These are phyloP conservation scores for Selaginella moellendorffii DNA, from an alignment of 75 land plant species.

Conservation along the genomic window DNA sequence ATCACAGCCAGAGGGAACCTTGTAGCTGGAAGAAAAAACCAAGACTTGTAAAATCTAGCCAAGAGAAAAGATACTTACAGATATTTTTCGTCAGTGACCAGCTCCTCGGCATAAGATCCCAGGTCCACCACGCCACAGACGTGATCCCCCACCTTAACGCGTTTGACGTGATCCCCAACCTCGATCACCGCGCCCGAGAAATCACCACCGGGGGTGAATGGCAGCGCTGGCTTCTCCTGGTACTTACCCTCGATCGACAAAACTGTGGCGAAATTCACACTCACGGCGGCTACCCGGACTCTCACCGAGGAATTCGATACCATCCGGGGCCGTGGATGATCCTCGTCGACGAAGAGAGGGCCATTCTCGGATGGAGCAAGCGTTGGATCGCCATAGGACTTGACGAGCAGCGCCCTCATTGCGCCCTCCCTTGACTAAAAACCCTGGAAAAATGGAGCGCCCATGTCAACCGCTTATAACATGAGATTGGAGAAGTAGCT, in stretches of 20 bases:
- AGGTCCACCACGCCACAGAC: constrained; percentile 57
- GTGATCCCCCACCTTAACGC: constrained; percentile 49
- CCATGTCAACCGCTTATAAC: too few relatives aligned
- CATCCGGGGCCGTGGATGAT: constrained; percentile 43
- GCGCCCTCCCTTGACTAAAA: too few relatives aligned
- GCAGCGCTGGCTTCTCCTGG: constrained; percentile 74
- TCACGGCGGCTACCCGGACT: constrained; percentile 45
- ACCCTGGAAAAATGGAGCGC: too few relatives aligned
- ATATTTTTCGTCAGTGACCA: constrained; percentile 47
- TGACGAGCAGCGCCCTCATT: constrained; percentile 40
- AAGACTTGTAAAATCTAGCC: background rate
- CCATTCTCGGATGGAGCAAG: constrained; percentile 24
- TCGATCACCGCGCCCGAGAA: constrained; percentile 72
- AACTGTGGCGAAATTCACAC: constrained; percentile 75
- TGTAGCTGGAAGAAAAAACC: constrained; percentile 29
- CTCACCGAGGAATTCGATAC: constrained; percentile 40
- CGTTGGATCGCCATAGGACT: constrained; percentile 48
- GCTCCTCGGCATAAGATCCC: constrained; percentile 55
- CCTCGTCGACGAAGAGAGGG: constrained; percentile 24
- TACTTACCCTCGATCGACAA: constrained; percentile 65
- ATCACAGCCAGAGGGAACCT: constrained; percentile 81
- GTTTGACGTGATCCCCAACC: constrained; percentile 42
- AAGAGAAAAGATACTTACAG: too few relatives aligned
- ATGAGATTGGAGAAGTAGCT: too few relatives aligned
- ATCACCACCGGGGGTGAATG: constrained; percentile 82